phyloP scores from a whole-genome alignment of 2,329 filamentous ascomycete species.

The Aspergillus ustus region DNA sequence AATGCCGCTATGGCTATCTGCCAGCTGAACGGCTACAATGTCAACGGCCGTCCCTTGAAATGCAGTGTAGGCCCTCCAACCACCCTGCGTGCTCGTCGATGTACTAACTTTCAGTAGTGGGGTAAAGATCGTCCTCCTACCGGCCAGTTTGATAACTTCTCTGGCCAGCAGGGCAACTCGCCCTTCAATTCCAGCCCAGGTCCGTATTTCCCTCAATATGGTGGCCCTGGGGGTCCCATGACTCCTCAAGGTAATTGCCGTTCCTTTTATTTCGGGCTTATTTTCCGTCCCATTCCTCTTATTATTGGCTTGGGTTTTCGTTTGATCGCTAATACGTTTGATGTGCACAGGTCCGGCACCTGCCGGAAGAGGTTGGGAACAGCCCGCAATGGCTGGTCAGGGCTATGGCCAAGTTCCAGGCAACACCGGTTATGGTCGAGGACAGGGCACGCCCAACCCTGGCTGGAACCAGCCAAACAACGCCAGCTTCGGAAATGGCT shows the following conservation, averaged over 20 bases:
- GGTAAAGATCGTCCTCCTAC: slow-evolving; percentile 97
- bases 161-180: slow-evolving; percentile 75
- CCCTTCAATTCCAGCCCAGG: slow-evolving; percentile 75
- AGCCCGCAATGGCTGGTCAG: slow-evolving; percentile 54
- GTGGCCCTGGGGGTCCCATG: slow-evolving; percentile 68
- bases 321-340: slow-evolving; percentile 18
- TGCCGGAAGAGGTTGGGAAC: slow-evolving; percentile 60
- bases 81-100: slow-evolving; percentile 35
- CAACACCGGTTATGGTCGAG: slow-evolving; percentile 83
- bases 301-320: background rate
- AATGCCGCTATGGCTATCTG: slow-evolving; percentile 98
- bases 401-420: slow-evolving; percentile 68
- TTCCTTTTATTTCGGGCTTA: background rate
- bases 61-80: slow-evolving; percentile 81
- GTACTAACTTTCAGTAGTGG: slow-evolving; percentile 67
- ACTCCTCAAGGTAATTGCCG: slow-evolving; percentile 58
- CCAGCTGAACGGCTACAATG: slow-evolving; percentile 95
- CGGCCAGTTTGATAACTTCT: slow-evolving; percentile 79
- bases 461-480: slow-evolving; percentile 59
- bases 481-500: slow-evolving; percentile 59
- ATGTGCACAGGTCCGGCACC: slow-evolving; percentile 54
- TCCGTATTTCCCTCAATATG: slow-evolving; percentile 91
- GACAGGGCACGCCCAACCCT: slow-evolving; percentile 58
- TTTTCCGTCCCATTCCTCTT: background rate
- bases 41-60: slow-evolving; percentile 95